A percentile compares a stretch with the other conserved stretches of the same genome.
Evolutionary conservation across 2,329 filamentous ascomycete genomes (phyloP).

Genomic region (Pseudodiploospora longispora): DNA sequence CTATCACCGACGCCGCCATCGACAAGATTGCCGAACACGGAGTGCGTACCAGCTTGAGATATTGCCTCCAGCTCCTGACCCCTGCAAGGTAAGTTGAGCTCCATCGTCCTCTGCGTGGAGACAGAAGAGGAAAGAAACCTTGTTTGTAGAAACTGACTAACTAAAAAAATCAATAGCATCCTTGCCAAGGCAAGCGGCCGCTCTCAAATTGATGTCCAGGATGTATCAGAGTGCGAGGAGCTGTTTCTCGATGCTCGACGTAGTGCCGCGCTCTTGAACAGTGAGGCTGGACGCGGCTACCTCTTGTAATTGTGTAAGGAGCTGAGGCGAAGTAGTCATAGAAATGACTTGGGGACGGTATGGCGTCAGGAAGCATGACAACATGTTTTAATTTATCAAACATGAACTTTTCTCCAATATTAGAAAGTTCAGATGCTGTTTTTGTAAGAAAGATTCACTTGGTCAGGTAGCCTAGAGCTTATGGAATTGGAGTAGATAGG

Average conservation of each 20-base stretch:
- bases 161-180: conserved; percentile 48
- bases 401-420: too few relatives aligned
- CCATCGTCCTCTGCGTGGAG: too few relatives aligned
- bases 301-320: conserved; percentile 38
- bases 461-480: conserved; percentile 4
- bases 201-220: conserved; percentile 66
- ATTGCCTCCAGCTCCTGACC: conserved; percentile 85
- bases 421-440: too few relatives aligned
- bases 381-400: neutral
- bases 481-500: conserved; percentile 5
- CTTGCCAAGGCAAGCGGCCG: conserved; percentile 77
- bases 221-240: conserved; percentile 75
- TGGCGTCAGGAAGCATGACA: conserved; percentile 6
- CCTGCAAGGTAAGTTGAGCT: conserved; percentile 57
- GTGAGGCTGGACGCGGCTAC: conserved; percentile 57
- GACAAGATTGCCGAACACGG: conserved; percentile 83
- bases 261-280: conserved; percentile 61
- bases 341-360: conserved; percentile 3
- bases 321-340: neutral
- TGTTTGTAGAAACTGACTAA: neutral
- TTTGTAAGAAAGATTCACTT: conserved; percentile 2
- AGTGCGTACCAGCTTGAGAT: conserved; percentile 80
- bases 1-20: conserved; percentile 72
- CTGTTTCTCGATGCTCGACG: conserved; percentile 76
- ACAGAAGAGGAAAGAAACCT: too few relatives aligned